These are phyloP conservation scores for Oidiodendron maius DNA, from an alignment of 495 filamentous ascomycete genomes.

Conservation along the genomic window DNA sequence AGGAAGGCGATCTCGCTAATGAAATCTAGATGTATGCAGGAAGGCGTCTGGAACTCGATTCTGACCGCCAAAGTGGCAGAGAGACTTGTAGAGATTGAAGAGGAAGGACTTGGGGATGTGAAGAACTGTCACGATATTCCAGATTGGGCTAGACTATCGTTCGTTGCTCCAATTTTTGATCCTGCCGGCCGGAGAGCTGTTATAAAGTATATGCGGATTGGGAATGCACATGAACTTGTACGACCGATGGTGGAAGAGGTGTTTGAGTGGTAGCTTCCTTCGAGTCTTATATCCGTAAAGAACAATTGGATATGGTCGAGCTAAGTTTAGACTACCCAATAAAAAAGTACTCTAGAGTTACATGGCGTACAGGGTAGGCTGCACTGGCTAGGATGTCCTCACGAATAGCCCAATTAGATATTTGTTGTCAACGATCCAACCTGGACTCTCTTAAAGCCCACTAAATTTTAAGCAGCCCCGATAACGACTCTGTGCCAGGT, in stretches of 20 bases:
- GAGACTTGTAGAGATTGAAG: conserved; percentile 18
- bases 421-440: too few relatives aligned
- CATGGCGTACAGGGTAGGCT: too few relatives aligned
- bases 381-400: too few relatives aligned
- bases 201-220: neutral
- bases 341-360: too few relatives aligned
- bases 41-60: conserved; percentile 17
- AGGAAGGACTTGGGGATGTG: conserved; percentile 1
- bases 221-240: neutral
- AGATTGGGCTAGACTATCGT: neutral
- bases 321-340: too few relatives aligned
- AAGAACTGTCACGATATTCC: neutral
- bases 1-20: conserved; percentile 14
- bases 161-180: neutral
- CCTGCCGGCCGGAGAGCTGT: neutral
- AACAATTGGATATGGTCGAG: too few relatives aligned
- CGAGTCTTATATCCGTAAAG: too few relatives aligned
- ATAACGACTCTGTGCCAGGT: too few relatives aligned
- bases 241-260: neutral
- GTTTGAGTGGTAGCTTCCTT: neutral
- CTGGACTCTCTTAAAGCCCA: too few relatives aligned
- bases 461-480: too few relatives aligned
- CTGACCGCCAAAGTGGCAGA: conserved; percentile 14
- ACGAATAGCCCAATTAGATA: too few relatives aligned
- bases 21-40: neutral